phyloP scores from a whole-genome alignment of 495 filamentous ascomycete species.

The Aspergillus bridgeri region DNA sequence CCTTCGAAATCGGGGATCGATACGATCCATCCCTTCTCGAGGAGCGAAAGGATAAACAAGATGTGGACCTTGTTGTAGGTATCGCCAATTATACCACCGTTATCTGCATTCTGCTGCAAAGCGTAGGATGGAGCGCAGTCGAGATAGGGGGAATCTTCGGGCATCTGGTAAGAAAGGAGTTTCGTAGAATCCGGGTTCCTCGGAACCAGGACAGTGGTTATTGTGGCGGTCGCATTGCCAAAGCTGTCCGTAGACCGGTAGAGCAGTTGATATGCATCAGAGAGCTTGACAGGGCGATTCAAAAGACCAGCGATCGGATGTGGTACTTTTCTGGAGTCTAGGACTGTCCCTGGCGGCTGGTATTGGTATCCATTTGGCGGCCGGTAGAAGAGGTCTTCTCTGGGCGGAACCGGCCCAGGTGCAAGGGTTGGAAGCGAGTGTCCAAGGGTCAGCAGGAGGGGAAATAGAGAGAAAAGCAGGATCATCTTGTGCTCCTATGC shows the following conservation, averaged over 20 bases:
- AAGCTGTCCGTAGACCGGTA: constrained; percentile 47
- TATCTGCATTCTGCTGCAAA: constrained; percentile 2
- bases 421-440: not conserved
- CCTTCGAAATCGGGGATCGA: constrained; percentile 8
- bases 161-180: constrained; percentile 41
- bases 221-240: constrained; percentile 37
- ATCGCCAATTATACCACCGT: not conserved
- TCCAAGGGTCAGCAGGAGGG: not conserved
- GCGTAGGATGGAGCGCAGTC: constrained; percentile 24
- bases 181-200: constrained; percentile 1
- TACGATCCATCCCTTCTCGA: constrained; percentile 2
- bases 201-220: constrained; percentile 19
- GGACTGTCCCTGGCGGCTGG: constrained; percentile 36
- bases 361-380: constrained; percentile 36
- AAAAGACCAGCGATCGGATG: not conserved
- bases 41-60: not conserved
- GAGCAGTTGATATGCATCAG: constrained; percentile 40
- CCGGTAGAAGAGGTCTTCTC: constrained; percentile 43
- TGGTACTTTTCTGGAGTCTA: constrained; percentile 30
- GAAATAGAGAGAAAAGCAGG: not conserved
- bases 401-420: not conserved
- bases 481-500: not conserved
- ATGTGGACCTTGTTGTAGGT: not conserved
- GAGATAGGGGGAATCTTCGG: constrained; percentile 37
- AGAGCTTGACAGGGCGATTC: not conserved